Percentiles rank a stretch among this genome's conserved stretches.
Conservation (phyloP, 1,139 yeast species). For the Geotrichum aggregatum region DNA sequence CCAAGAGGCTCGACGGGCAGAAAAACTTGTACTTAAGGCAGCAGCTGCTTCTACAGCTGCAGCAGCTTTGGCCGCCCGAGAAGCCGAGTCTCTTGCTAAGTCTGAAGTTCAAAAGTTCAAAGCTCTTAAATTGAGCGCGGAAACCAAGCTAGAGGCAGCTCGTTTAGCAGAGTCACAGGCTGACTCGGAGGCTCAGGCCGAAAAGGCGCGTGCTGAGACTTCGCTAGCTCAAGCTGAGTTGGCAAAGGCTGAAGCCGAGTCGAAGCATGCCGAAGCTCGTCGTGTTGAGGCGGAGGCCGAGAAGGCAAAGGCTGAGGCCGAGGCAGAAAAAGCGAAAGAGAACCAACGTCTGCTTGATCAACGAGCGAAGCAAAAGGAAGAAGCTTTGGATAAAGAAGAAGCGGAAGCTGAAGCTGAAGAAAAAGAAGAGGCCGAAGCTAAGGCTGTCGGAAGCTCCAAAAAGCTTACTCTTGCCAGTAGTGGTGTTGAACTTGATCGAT, state of each 20-base stretch:
- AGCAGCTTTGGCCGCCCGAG: slow-evolving; percentile 31
- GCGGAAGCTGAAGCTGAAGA: slow-evolving; percentile 17
- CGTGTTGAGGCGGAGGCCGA: slow-evolving; percentile 22
- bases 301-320: slow-evolving; percentile 21
- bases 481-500: slow-evolving; percentile 23
- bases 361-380: slow-evolving; percentile 11
- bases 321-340: slow-evolving; percentile 20
- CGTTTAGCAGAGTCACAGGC: slow-evolving; percentile 33
- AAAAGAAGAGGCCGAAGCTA: background rate
- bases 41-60: slow-evolving; percentile 26
- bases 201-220: slow-evolving; percentile 23
- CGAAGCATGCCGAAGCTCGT: slow-evolving; percentile 21
- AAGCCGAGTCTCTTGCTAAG: slow-evolving; percentile 26
- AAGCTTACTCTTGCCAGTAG: slow-evolving; percentile 24
- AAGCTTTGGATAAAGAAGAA: slow-evolving; percentile 8
- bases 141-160: slow-evolving; percentile 33
- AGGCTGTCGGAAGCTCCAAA: slow-evolving; percentile 25
- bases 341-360: slow-evolving; percentile 12
- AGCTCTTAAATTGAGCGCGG: slow-evolving; percentile 28
- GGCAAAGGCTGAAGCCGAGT: slow-evolving; percentile 27
- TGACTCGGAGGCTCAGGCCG: slow-evolving; percentile 22
- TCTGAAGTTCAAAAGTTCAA: slow-evolving; percentile 31
- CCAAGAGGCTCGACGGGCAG: slow-evolving; percentile 17
- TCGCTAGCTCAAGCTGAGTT: slow-evolving; percentile 26
- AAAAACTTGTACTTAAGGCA: slow-evolving; percentile 20